Evolutionary conservation across 179 eudicot species (phyloP), one percentile per base, ranked within the genome.

Genomic region (Amaranthus tricolor): DNA sequence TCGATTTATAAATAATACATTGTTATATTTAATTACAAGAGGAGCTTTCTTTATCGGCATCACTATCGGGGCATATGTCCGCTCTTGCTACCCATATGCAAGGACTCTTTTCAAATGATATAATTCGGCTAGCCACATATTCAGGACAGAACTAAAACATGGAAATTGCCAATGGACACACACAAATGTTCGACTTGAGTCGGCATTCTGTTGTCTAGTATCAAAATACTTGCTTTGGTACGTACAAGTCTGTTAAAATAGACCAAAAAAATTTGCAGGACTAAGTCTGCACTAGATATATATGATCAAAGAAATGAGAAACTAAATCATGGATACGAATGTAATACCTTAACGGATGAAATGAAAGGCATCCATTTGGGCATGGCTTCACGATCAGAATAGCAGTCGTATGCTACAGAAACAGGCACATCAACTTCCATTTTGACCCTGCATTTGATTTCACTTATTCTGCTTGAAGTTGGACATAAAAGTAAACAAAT

Each of bases 301-400:
- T 3, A 65, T 6, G 45, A 19, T 7, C 20, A 0, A 7, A 9
- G 55, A 47, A 19, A 6, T 31, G 40, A 61, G 40, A 47, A 31
- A 6, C 1, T 9, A 14, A 19, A 19, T 2, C 40, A 31, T 44
- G 62, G 24, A 50, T 31, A 45, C 15, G 9, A 6, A 68, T 15
- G 53, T 7, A 60, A 69, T 17, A 85, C 97, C 98, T 94, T 82
- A 8, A 94, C 96, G 63, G 94, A 68, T 9, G 97, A 92, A 84
- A 94, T 94, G 88, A 92, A 94, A 10, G 96, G 96, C 97, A 94
- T 94, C 98, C 98, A 94, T 8, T 77, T 84, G 70, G 99, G 86
- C 72, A 92, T 92, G 82, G 95, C 89, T 84, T 95, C 95, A 17
- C 97, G 94, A 72, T 95, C 95, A 15, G 84, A 86, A 84, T 92